phyloP scores from a whole-genome alignment of 257 asterid species.

The Fraxinus anomala region DNA sequence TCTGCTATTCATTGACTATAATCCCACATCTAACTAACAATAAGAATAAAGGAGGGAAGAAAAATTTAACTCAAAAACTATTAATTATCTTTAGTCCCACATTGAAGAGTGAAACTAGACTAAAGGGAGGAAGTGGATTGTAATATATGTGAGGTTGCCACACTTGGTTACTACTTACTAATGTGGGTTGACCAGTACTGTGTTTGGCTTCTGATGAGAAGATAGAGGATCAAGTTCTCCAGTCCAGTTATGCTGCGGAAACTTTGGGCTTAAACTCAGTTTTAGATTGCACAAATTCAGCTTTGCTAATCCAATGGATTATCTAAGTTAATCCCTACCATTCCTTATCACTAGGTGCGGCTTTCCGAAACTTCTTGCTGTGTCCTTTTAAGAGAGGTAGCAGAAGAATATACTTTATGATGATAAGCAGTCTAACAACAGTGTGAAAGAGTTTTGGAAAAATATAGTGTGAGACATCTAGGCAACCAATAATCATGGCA shows the following conservation, averaged over 20 bases:
- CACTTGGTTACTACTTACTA: neutral
- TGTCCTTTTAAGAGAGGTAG: neutral
- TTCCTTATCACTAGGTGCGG: neutral
- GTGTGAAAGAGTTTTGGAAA: neutral
- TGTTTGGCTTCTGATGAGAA: neutral
- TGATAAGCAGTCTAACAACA: too few species aligned
- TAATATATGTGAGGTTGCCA: neutral
- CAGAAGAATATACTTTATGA: neutral
- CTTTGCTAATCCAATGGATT: neutral
- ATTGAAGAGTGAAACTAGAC: neutral
- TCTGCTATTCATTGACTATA: neutral
- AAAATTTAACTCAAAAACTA: neutral
- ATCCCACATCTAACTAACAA: neutral
- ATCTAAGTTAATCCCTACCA: neutral
- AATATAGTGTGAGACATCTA: neutral
- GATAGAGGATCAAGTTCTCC: neutral
- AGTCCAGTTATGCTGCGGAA: neutral
- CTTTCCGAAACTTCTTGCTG: neutral
- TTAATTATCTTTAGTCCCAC: neutral
- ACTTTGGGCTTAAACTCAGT: neutral
- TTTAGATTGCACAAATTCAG: neutral
- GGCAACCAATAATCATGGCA: neutral
- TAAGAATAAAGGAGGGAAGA: neutral
- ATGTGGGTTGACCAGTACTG: neutral
- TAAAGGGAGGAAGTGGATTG: neutral